Evolutionary conservation across 208 protist genomes (phyloP), one percentile per base, ranked within the genome.

Genomic region (Leishmania guyanensis): DNA sequence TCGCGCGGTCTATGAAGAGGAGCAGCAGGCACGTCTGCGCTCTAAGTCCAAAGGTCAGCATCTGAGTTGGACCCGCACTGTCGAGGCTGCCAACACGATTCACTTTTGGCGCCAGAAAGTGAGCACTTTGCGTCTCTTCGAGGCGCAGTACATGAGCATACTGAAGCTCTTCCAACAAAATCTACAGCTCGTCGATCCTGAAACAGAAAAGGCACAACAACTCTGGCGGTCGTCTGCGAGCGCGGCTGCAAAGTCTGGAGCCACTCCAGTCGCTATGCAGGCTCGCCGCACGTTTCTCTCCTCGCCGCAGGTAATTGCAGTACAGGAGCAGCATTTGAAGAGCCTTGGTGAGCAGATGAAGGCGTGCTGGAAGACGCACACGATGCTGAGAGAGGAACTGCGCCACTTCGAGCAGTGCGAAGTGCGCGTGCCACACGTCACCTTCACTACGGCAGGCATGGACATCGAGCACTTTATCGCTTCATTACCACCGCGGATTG

Each of bases 391-490:
- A 51, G 75, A 83, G 9, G 77, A 77, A 16, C 75, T 85, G 58
- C 81, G 53, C 36, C 76, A 54, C n/a, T 78, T 85, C 6, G 81
- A 85, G 71, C 81, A 81, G 56, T 26, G 50, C 10, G 76, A 81
- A n/a, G 50, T 48, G 58, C 81, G 81, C 39, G 65, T 50, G 48
- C 81, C 77, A 46, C 70, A 78, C 71, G 53, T 62, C 29, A 85
- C 81, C 50, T 85, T 85, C 53, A 36, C 81, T 0, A 78, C 75
- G 0, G 81, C 81, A 12, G 76, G 76, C 26, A 80, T 85, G 77
- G 81, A 85, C 64, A 62, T 73, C 33, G 81, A 85, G 70, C 81
- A 85, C 76, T 85, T 85, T 65, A 85, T 85, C 43, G 81, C 81
- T 60, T 80, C 76, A 22, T 70, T 85, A n/a, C 81, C 81, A n/a